Conservation (phyloP, 805 yeast genomes). For the Lipomyces lipofer region DNA sequence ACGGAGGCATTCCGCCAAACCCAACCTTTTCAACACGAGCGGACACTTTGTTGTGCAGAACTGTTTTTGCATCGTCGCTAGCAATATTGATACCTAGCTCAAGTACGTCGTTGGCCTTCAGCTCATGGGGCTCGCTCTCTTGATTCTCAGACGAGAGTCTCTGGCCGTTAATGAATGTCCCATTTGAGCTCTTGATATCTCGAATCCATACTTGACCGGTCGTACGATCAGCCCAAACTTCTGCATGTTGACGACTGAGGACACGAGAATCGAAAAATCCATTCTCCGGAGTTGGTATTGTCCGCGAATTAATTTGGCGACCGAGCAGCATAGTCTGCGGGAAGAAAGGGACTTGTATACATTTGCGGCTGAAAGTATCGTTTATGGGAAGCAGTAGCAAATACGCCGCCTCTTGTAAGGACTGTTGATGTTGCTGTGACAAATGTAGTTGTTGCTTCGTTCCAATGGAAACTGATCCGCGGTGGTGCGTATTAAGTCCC, state of each 20-base stretch:
- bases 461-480: conserved; percentile 2
- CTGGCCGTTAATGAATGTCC: conserved; percentile 82
- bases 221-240: conserved; percentile 67
- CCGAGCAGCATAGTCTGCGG: conserved; percentile 89
- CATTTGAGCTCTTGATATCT: conserved; percentile 90
- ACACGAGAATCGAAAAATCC: conserved; percentile 96
- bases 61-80: conserved; percentile 47
- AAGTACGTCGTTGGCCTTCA: conserved; percentile 80
- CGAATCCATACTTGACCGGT: conserved; percentile 69
- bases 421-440: neutral
- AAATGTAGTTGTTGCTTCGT: conserved; percentile 1
- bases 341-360: conserved; percentile 70
- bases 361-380: conserved; percentile 78
- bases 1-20: conserved; percentile 1
- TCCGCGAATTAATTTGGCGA: conserved; percentile 65
- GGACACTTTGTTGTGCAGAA: conserved; percentile 81
- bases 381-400: conserved; percentile 64
- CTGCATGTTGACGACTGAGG: conserved; percentile 90
- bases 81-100: conserved; percentile 87
- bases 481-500: conserved; percentile 15
- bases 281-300: conserved; percentile 64
- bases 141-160: conserved; percentile 62
- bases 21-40: conserved; percentile 73
- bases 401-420: conserved; percentile 20
- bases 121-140: conserved; percentile 55